Base-by-base conservation (phyloP, 768 basidiomycete species). In the Leccinellum albellum region DNA sequence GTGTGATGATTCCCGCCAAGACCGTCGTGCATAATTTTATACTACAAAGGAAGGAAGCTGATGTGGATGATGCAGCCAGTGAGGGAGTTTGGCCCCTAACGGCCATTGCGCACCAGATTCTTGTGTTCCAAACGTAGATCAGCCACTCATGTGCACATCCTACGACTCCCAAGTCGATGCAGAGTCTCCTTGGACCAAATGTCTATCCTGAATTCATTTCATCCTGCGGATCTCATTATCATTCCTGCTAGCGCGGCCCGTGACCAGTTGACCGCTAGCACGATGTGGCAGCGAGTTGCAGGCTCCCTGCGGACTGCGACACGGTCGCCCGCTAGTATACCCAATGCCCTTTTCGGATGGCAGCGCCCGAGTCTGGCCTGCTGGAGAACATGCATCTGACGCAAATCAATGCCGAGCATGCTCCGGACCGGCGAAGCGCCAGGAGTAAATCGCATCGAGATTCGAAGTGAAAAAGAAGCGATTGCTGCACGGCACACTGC, bases 21-120 rank as follows among this genome's bases (percentile, higher is more conserved):
- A 67, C 59, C 6, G 64, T 67, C 21, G 63, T 60, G 12, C 71
- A 74, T 40, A 71, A 61, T 55, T 70, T 74, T 51, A 48, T 72
- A 33, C 24, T 74, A 50, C 71, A 63, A 54, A 57, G 54, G 44
- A 74, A 71, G 55, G 71, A 70, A 42, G 66, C 44, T 23, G 67
- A 68, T 33, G 51, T 42, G 20, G 73, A 73, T 51, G 73, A 71
- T 51, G 70, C 63, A 37, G 54, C 13, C n/a, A 59, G 51, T 13
- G 65, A 63, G 55, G 71, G 59, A 20, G 61, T 71, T 26, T 74
- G 73, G 71, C 66, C 69, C 14, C 53, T 72, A 1, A 67, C 63
- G 23, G 69, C 69, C 48, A 51, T 51, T 20, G 71, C 61, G 17
- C 71, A 72, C 53, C 69, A 72, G 60, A 70, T 72, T 50, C 64